These are phyloP conservation scores for Platanus orientalis DNA, from an alignment of 164 flowering plant genomes.

Conservation along the genomic window DNA sequence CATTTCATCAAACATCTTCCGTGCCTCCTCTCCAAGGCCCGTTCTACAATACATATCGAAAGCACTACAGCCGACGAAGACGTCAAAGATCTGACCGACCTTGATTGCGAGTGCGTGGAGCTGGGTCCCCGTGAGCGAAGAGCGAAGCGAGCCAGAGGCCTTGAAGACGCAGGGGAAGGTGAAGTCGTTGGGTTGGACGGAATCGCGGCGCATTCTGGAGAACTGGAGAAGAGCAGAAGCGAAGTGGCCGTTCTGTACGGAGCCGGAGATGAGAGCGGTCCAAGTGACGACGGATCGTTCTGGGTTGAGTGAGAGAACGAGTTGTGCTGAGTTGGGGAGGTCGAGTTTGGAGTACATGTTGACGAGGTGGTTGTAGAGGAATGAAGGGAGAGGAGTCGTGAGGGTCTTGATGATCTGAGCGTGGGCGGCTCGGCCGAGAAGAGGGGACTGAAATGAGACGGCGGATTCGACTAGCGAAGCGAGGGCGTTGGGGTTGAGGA, in stretches of 20 bases:
- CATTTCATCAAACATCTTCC: slow-evolving; percentile 76
- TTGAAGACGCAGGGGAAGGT: slow-evolving; percentile 80
- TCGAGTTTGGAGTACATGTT: slow-evolving; percentile 89
- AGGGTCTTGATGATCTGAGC: slow-evolving; percentile 55
- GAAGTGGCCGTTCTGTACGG: slow-evolving; percentile 59
- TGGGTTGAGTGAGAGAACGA: slow-evolving; percentile 48
- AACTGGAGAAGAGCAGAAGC: slow-evolving; percentile 46
- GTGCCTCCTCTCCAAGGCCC: slow-evolving; percentile 40
- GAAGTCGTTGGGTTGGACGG: slow-evolving; percentile 70
- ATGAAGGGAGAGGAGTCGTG: slow-evolving; percentile 31
- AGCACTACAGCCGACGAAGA: slow-evolving; percentile 69
- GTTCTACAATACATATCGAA: slow-evolving; percentile 73
- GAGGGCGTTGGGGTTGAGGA: slow-evolving; percentile 46
- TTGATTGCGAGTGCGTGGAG: slow-evolving; percentile 62
- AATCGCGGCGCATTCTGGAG: slow-evolving; percentile 49
- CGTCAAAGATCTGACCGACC: slow-evolving; percentile 37
- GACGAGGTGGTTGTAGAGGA: slow-evolving; percentile 74
- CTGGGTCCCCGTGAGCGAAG: slow-evolving; percentile 40
- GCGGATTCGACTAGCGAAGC: slow-evolving; percentile 50
- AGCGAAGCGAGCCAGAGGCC: slow-evolving; percentile 43
- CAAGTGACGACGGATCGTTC: slow-evolving; percentile 78
- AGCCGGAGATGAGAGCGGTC: slow-evolving; percentile 81
- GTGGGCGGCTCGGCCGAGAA: slow-evolving; percentile 65
- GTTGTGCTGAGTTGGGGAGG: slow-evolving; percentile 50
- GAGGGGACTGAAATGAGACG: slow-evolving; percentile 39